Evolutionary conservation across 2,329 filamentous ascomycete genomes (phyloP).

Genomic region (Teratosphaeria destructans): DNA sequence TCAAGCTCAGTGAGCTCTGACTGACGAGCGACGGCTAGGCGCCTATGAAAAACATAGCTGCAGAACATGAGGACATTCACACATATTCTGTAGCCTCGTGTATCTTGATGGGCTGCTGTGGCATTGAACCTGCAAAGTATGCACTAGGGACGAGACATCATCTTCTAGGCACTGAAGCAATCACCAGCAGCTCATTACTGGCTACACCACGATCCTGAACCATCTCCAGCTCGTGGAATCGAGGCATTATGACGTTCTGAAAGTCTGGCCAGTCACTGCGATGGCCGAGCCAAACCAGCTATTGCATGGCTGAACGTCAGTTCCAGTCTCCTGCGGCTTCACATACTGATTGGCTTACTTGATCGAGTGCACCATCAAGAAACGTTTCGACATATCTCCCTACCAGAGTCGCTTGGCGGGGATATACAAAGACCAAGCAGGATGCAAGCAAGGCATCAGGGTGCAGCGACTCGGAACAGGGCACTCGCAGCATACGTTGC

Average conservation of each 20-base stretch:
- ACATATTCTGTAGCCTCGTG: not conserved
- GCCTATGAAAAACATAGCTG: not conserved
- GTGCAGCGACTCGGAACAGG: slow-evolving; percentile 35
- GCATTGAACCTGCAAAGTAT: not conserved
- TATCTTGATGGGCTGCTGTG: not conserved
- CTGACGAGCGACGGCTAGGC: not conserved
- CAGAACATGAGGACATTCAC: not conserved
- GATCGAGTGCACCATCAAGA: slow-evolving; percentile 21
- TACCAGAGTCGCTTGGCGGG: slow-evolving; percentile 37
- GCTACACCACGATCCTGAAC: slow-evolving; percentile 7
- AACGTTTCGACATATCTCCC: slow-evolving; percentile 33
- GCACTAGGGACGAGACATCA: not conserved
- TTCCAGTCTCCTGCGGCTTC: not conserved
- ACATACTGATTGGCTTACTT: not conserved
- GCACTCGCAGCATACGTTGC: slow-evolving; percentile 32
- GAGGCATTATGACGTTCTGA: slow-evolving; percentile 6
- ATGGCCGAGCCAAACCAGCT: slow-evolving; percentile 35
- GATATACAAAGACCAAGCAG: slow-evolving; percentile 46
- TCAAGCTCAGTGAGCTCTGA: not conserved
- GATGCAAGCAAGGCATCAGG: slow-evolving; percentile 31
- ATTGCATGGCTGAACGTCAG: not conserved
- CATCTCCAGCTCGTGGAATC: slow-evolving; percentile 6
- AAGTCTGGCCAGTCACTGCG: slow-evolving; percentile 30
- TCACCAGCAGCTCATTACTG: slow-evolving; percentile 12
- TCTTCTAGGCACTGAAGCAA: slow-evolving; percentile 5